Evolutionary conservation across 176 grass and related monocot species (phyloP), one percentile per base, ranked within the genome.

Genomic region (Chrysopogon serrulatus): DNA sequence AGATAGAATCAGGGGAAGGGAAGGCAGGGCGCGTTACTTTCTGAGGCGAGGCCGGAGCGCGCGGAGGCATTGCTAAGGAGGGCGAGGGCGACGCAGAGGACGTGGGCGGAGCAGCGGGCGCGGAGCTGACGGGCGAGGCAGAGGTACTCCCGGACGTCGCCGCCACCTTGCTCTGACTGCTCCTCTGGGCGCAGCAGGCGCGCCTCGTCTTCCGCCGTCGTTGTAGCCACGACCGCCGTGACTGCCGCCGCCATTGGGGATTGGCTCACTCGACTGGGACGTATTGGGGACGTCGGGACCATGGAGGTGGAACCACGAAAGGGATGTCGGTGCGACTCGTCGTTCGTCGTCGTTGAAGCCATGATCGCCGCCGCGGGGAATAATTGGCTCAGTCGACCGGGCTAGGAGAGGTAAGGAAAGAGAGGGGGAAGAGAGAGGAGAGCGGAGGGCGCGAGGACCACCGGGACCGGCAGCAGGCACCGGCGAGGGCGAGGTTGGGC

Each of bases 71-170:
- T 87, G 84, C 95, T 95, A 84, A 98, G 88, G 32, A 98, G 42
- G 82, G 84, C 51, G 86, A 98, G 91, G 18, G 92, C 92, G 65
- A 94, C 76, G 56, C 87, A 83, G 27, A 98, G 92, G n/a, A n/a
- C n/a, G 71, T 81, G 83, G 79, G 84, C 84, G 95, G 76, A n/a
- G 65, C 95, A 90, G 78, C 92, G 95, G 19, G 43, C 86, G 51
- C 86, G 94, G 75, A 98, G 92, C 69, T 86, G 84, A 75, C 92
- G 90, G 47, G 92, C 95, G 74, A 98, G 95, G 79, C 78, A 98
- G 65, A 98, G 86, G 84, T 93, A 98, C 48, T 98, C 95, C 92
- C 95, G 95, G 35, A 84, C 84, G 18, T 92, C 90, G 24, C 92
- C 95, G 19, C 95, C 95, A 67, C 92, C 92, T 79, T 93, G 83